Evolutionary conservation across 148 eudicot species (phyloP), one percentile per base, ranked within the genome.

Genomic region (Spergularia bocconei): DNA sequence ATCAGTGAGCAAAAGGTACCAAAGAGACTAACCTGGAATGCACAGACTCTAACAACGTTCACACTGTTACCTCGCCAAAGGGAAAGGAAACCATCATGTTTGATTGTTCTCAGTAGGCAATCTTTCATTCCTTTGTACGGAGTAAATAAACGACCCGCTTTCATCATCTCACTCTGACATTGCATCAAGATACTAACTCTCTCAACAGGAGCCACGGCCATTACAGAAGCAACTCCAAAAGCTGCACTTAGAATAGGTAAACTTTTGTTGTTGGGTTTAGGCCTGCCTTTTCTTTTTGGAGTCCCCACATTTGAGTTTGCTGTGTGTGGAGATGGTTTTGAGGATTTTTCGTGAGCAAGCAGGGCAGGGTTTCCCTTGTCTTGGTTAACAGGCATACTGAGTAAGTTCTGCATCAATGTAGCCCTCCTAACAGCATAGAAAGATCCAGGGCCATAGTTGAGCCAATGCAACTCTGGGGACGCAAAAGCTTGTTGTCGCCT

Each of bases 11-110:
- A 44, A 47, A 7, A 11, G 19, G 1, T n/a, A 11, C 13, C 4
- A 11, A 39, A 10, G 66, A 29, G 13, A 64, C 15, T 57, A 11
- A 67, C 81, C 77, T 67, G 36, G 1, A n/a, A 0, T 44, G 55
- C 23, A 53, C 48, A 52, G 70, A 72, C 56, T 36, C 55, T 23
- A 13, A 61, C 5, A 10, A 73, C 51, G 47, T 23, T 25, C 19
- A 73, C 53, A 73, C 66, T 77, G 78, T 69, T 77, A 13, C 84
- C 81, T n/a, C 78, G 73, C 84, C 84, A 81, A 13, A 81, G 75
- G 19, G 84, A 77, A 17, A 50, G 4, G 48, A 81, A 5, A 15
- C 81, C 78, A n/a, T 82, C 84, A 63, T 69, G 56, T 67, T 70
- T 74, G n/a, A 74, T 70, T 19, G 84, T 82, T 74, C 84, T 69